Evolutionary conservation across 2,329 filamentous ascomycete species (phyloP).

Genomic region (Sclerotinia trifoliorum): DNA sequence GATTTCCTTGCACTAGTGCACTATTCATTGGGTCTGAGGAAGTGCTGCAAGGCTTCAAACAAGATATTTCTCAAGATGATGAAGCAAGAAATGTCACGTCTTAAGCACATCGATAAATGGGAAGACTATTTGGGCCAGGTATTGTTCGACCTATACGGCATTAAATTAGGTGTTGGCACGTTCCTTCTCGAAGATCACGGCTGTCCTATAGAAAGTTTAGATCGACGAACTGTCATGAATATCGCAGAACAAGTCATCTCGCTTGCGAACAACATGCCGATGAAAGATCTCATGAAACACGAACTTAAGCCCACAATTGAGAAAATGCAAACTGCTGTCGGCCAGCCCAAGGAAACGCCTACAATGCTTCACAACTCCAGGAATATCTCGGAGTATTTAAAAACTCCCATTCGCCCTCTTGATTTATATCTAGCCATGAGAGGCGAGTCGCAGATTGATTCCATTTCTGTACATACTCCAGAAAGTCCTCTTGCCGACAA

Average conservation of each 20-base stretch:
- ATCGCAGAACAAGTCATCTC: conserved; percentile 81
- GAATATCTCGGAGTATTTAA: conserved; percentile 77
- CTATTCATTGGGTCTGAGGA: conserved; percentile 77
- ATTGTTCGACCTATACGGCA: conserved; percentile 76
- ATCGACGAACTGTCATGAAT: conserved; percentile 75
- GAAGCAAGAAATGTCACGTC: conserved; percentile 77
- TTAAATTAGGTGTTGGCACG: conserved; percentile 69
- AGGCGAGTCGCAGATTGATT: conserved; percentile 72
- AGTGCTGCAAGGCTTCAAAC: conserved; percentile 80
- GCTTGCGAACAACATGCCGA: conserved; percentile 77
- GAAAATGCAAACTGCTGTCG: conserved; percentile 85
- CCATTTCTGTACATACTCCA: conserved; percentile 64
- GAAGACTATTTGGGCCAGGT: conserved; percentile 86
- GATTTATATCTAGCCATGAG: conserved; percentile 77
- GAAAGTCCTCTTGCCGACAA: conserved; percentile 73
- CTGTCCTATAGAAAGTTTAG: conserved; percentile 73
- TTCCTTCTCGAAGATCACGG: conserved; percentile 74
- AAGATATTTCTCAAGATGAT: conserved; percentile 88
- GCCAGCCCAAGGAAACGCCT: conserved; percentile 72
- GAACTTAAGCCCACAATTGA: conserved; percentile 89
- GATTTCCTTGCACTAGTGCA: conserved; percentile 81
- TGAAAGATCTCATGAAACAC: conserved; percentile 89
- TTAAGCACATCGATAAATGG: conserved; percentile 75
- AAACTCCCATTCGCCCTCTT: conserved; percentile 78
- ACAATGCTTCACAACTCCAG: conserved; percentile 85